These are phyloP conservation scores for Paracoccidioides brasiliensis DNA, from an alignment of 2,329 filamentous ascomycete genomes.

Conservation along the genomic window DNA sequence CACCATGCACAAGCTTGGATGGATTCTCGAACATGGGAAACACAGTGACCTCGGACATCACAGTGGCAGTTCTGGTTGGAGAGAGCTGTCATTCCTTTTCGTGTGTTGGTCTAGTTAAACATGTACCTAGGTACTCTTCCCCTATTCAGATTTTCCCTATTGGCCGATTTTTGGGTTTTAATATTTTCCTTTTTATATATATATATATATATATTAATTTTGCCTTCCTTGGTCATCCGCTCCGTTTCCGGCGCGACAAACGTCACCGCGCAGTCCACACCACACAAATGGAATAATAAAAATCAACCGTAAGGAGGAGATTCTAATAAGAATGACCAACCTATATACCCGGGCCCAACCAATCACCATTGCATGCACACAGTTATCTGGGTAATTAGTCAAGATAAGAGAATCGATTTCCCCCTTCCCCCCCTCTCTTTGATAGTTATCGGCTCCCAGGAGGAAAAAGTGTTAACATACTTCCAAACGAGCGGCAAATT, in stretches of 20 bases:
- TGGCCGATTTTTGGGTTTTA: too few species aligned
- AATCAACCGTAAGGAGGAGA: not conserved
- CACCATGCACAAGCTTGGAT: not conserved
- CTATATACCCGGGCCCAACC: not conserved
- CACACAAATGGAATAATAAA: too few species aligned
- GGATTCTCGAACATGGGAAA: too few species aligned
- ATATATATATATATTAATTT: not conserved
- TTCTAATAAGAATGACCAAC: constrained; percentile 4
- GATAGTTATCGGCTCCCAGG: not conserved
- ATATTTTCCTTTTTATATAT: not conserved
- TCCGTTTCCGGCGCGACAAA: not conserved
- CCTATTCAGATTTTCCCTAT: not conserved
- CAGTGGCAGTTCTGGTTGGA: too few species aligned
- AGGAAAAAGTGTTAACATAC: not conserved
- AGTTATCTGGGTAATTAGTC: not conserved
- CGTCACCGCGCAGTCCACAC: too few species aligned
- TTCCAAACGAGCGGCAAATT: not conserved
- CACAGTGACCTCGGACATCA: too few species aligned
- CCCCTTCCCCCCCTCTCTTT: too few species aligned
- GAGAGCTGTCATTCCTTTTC: too few species aligned
- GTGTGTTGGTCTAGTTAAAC: too few species aligned
- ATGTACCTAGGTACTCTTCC: too few species aligned
- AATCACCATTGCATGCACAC: too few species aligned
- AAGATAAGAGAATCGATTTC: not conserved
- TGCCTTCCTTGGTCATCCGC: not conserved